Evolutionary conservation across 1,284 basidiomycete species (phyloP).

Genomic region (Malassezia vespertilionis): DNA sequence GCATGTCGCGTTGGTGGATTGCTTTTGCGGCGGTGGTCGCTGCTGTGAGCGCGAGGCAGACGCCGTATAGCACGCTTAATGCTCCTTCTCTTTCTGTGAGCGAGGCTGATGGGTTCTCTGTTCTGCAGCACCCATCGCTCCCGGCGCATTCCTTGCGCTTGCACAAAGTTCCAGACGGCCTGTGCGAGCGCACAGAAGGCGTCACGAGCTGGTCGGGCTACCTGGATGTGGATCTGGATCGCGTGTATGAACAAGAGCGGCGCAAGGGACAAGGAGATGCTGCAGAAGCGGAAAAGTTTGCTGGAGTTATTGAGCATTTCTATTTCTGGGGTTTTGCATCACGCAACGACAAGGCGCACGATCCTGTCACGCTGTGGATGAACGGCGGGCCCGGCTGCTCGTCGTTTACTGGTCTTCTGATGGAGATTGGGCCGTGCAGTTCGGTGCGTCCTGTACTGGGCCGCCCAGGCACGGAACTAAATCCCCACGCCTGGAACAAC

Average conservation of each 20-base stretch:
- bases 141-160: conserved; percentile 44
- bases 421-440: conserved; percentile 46
- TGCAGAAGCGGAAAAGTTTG: not conserved
- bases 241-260: conserved; percentile 24
- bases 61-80: conserved; percentile 1
- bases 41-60: not conserved
- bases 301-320: conserved; percentile 42
- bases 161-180: conserved; percentile 20
- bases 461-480: conserved; percentile 27
- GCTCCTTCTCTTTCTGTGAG: no score
- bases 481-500: conserved; percentile 38
- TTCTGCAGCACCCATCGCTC: conserved; percentile 29
- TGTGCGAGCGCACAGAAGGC: conserved; percentile 31
- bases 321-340: conserved; percentile 47
- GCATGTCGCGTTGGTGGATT: not conserved
- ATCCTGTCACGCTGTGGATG: conserved; percentile 43
- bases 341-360: conserved; percentile 30
- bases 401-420: conserved; percentile 38
- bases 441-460: conserved; percentile 23
- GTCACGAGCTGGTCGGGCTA: conserved; percentile 38
- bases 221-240: conserved; percentile 44
- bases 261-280: not conserved
- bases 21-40: not conserved
- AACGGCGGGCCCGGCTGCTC: conserved; percentile 45
- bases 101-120: not conserved